Conservation (phyloP, 495 filamentous ascomycete genomes). For the Xylaria bambusicola region DNA sequence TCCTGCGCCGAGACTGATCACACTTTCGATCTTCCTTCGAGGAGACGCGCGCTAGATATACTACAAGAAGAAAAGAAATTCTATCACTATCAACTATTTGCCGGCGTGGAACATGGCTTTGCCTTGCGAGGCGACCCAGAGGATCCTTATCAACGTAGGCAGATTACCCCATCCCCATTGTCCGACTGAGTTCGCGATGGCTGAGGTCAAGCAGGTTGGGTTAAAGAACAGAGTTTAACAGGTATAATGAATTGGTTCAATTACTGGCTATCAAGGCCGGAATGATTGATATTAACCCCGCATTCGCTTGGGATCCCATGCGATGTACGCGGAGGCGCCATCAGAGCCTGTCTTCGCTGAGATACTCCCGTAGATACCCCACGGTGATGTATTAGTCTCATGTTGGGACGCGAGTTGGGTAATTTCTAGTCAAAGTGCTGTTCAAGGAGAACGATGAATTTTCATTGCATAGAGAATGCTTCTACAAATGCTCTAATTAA, state of each 20-base stretch:
- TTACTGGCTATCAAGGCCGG: slow-evolving; percentile 34
- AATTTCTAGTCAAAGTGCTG: no score
- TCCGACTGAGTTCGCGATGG: not conserved
- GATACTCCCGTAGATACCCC: no score
- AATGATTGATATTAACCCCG: not conserved
- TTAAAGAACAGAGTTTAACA: slow-evolving; percentile 42
- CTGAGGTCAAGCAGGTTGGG: slow-evolving; percentile 24
- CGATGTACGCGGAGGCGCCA: not conserved
- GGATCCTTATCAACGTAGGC: slow-evolving; percentile 38
- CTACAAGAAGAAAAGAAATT: slow-evolving; percentile 55
- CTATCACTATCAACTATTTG: slow-evolving; percentile 66
- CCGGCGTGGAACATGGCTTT: slow-evolving; percentile 65
- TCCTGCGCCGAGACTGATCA: slow-evolving; percentile 55
- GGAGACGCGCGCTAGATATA: slow-evolving; percentile 61
- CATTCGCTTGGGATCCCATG: no score
- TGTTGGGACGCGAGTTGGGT: not conserved
- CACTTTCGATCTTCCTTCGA: slow-evolving; percentile 60
- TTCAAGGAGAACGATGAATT: no score
- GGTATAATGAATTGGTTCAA: slow-evolving; percentile 42
- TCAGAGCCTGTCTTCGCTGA: not conserved
- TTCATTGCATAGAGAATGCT: no score
- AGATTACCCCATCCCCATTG: not conserved
- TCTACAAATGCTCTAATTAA: no score
- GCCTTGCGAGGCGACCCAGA: slow-evolving; percentile 59
- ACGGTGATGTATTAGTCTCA: not conserved